Evolutionary conservation across 2,329 filamentous ascomycete genomes (phyloP), one percentile per base, ranked within the genome.

Genomic region (Triangularia setosa): DNA sequence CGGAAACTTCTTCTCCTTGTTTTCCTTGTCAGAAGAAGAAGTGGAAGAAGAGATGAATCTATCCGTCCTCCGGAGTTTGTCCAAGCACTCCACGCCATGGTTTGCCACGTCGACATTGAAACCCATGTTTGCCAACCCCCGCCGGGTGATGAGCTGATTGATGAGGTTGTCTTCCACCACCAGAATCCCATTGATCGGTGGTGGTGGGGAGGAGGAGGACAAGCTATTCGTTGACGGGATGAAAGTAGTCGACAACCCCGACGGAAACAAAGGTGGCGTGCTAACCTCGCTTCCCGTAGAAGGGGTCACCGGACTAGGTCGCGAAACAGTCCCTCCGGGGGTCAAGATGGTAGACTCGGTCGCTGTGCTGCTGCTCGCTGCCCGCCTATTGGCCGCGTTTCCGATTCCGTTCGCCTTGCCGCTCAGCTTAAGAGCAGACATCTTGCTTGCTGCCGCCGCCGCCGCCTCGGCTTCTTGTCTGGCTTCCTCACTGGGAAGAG

Each of bases 131-230:
- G 76, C 76, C 14, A 87, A 77, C 21, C 83, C 80, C 33, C 82
- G 79, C 54, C 80, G 78, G 8, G 84, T 80, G 30, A 87, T 82
- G 66, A 82, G 83, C 68, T 87, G 84, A 71, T 87, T 87, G 66
- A 87, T 81, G 12, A 84, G 74, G 69, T 88, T 88, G 70, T 88
- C 85, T 69, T 88, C 85, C 2, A 87, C 84, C 0, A 87, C 76
- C 5, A 87, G 76, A 11, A 87, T 76, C 25, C 78, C 75, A 33
- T 76, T 75, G 21, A 81, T 75, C 24, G 70, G 67, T 7, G 61
- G 25, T 24, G 52, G n/a, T 18, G 58, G 53, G 14, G 64, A 53
- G n/a, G 58, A 58, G 11, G 64, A 56, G n/a, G 58, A 52, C 27
- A 68, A 61, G 62, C 61, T 69, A 6, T 18, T 48, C 6, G 40